A percentile compares a stretch with the other conserved stretches of the same genome.
These are phyloP conservation scores for Aspergillus ellipticus DNA, from an alignment of 495 filamentous ascomycete genomes.

Conservation along the genomic window DNA sequence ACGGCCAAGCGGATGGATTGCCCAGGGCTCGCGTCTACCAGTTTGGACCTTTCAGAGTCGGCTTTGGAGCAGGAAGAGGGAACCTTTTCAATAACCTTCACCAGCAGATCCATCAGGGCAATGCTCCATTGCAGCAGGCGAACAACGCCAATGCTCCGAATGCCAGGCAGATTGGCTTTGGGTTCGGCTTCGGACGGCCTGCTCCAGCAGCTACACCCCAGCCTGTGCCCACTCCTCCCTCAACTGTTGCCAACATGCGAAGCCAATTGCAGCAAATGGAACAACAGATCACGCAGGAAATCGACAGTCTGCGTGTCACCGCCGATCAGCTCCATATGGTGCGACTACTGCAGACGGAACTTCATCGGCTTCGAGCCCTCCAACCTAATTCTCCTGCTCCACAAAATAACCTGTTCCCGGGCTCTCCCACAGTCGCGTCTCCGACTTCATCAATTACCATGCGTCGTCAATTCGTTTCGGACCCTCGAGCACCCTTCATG, in stretches of 20 bases:
- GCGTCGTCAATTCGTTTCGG: conserved; percentile 31
- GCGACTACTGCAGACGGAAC: conserved; percentile 57
- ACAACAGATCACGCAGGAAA: conserved; percentile 63
- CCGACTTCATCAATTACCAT: conserved; percentile 19
- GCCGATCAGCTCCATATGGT: conserved; percentile 55
- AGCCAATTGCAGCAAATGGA: conserved; percentile 60
- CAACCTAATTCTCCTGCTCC: conserved; percentile 27
- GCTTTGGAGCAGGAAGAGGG: conserved; percentile 52
- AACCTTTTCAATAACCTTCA: conserved; percentile 52
- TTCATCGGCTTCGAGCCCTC: conserved; percentile 55
- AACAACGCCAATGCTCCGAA: conserved; percentile 32
- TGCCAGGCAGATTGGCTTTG: conserved; percentile 40
- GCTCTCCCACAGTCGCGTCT: conserved; percentile 20
- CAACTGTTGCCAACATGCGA: conserved; percentile 37
- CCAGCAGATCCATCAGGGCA: conserved; percentile 45
- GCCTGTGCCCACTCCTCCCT: conserved; percentile 12
- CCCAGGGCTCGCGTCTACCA: conserved; percentile 49
- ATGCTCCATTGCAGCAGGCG: conserved; percentile 28
- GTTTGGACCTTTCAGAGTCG: conserved; percentile 56
- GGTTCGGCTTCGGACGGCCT: conserved; percentile 43
- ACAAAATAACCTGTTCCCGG: conserved; percentile 14
- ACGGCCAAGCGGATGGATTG: conserved; percentile 28
- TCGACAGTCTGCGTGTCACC: conserved; percentile 49
- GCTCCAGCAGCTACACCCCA: conserved; percentile 21
- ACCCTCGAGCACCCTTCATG: conserved; percentile 41